Evolutionary conservation across 345 rosid genomes (phyloP).

Genomic region (Rhodamnia argentea): DNA sequence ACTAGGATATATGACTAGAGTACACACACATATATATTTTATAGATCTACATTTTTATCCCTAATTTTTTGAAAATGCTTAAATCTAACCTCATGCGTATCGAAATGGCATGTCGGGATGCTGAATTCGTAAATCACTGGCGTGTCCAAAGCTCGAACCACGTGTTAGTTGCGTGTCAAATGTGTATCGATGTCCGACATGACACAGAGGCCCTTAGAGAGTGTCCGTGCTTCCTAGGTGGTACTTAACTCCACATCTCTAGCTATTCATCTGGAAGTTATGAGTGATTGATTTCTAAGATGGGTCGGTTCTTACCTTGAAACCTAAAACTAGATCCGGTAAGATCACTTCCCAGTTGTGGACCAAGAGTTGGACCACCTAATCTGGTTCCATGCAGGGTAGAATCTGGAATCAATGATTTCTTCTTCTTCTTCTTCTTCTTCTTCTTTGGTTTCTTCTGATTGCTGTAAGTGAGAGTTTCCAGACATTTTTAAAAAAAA

Average conservation of each 20-base stretch:
- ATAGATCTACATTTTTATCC: no score
- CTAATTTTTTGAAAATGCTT: no score
- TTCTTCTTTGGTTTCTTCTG: not conserved
- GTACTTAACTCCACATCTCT: not conserved
- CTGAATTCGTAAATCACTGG: no score
- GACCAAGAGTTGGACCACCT: not conserved
- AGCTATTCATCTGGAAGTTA: not conserved
- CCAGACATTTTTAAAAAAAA: not conserved
- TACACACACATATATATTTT: no score
- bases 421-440: not conserved
- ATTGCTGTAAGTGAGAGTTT: not conserved
- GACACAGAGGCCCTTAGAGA: no score
- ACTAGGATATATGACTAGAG: no score
- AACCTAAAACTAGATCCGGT: not conserved
- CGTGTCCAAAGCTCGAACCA: no score
- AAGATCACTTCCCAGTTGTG: not conserved
- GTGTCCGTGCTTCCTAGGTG: not conserved
- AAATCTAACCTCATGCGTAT: no score
- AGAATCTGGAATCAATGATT: not conserved
- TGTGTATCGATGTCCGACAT: no score
- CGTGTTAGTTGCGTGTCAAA: no score
- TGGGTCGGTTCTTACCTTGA: not conserved
- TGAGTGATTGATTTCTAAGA: not conserved
- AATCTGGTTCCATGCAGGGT: not conserved
- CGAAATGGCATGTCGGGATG: no score